phyloP scores from a whole-genome alignment of 345 rosid genomes.

The Salix exigua region DNA sequence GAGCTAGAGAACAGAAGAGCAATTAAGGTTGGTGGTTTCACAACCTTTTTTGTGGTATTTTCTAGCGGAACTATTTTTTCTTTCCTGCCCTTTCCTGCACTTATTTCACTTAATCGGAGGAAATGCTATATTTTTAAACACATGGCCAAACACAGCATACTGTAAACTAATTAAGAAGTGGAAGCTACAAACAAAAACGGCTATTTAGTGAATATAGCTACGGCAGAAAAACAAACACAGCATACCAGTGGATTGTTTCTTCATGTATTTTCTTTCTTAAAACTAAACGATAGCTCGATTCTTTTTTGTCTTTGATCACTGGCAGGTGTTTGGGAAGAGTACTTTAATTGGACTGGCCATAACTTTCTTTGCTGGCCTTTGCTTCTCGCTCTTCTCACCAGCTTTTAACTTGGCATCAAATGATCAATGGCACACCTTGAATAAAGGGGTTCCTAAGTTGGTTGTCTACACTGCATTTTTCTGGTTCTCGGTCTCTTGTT shows the following conservation, averaged over 20 bases:
- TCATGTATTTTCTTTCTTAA: no score
- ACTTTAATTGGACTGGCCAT: constrained; percentile 49
- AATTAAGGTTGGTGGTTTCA: constrained; percentile 55
- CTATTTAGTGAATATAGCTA: no score
- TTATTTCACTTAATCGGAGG: background rate
- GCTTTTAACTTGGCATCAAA: constrained; percentile 85
- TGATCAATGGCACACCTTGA: constrained; percentile 75
- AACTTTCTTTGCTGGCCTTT: constrained; percentile 68
- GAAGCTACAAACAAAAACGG: no score
- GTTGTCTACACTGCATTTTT: constrained; percentile 71
- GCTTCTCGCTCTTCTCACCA: constrained; percentile 85
- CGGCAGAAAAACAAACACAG: no score
- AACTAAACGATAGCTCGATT: background rate
- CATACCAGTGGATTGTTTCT: no score
- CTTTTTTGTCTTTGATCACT: background rate
- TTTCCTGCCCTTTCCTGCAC: background rate
- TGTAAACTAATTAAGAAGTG: no score
- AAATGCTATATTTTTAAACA: background rate
- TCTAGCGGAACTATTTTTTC: constrained; percentile 5
- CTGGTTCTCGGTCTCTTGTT: constrained; percentile 70
- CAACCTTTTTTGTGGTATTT: background rate
- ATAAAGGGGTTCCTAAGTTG: constrained; percentile 64
- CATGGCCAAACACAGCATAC: no score
- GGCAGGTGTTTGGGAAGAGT: constrained; percentile 72
- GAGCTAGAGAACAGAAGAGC: constrained; percentile 66